Conservation (phyloP, 2,329 filamentous ascomycete genomes). For the Macrophomina tecta region DNA sequence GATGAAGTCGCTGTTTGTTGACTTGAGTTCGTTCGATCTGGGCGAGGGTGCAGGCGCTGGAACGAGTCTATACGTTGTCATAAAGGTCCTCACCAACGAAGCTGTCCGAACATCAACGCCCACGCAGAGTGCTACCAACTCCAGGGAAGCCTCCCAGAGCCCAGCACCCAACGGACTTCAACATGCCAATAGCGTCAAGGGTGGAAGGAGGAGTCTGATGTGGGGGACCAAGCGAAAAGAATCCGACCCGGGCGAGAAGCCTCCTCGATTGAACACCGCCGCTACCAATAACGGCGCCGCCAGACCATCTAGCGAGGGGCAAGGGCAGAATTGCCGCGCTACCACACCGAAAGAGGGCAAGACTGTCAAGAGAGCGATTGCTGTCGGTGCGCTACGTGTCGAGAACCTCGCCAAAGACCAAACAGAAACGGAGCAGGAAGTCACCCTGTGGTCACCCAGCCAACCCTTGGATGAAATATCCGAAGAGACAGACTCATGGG, state of each 20-base stretch:
- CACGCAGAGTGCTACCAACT: slow-evolving; percentile 39
- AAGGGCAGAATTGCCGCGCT: slow-evolving; percentile 32
- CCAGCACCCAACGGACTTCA: slow-evolving; percentile 36
- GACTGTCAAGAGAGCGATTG: slow-evolving; percentile 71
- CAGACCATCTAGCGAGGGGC: slow-evolving; percentile 21
- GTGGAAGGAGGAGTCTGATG: slow-evolving; percentile 63
- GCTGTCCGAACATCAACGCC: slow-evolving; percentile 40
- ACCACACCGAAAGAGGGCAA: slow-evolving; percentile 48
- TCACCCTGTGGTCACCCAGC: slow-evolving; percentile 77
- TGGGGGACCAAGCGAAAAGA: slow-evolving; percentile 63
- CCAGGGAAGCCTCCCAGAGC: slow-evolving; percentile 38
- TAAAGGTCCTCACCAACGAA: slow-evolving; percentile 74
- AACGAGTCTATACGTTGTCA: slow-evolving; percentile 80
- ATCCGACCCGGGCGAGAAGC: slow-evolving; percentile 36
- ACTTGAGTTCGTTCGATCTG: slow-evolving; percentile 78
- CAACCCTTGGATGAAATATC: slow-evolving; percentile 38
- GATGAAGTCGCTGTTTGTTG: slow-evolving; percentile 85
- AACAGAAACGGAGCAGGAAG: slow-evolving; percentile 74
- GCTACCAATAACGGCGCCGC: slow-evolving; percentile 1
- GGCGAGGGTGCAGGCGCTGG: slow-evolving; percentile 69
- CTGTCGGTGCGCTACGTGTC: slow-evolving; percentile 77
- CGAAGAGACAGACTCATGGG: slow-evolving; percentile 69
- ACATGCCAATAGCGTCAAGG: slow-evolving; percentile 45
- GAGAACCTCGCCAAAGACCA: slow-evolving; percentile 75
- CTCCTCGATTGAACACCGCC: slow-evolving; percentile 13